Percentiles rank a stretch among this genome's conserved stretches.
These are phyloP conservation scores for Spencermartinsiella ligniputridi DNA, from an alignment of 1,139 yeast genomes.

Conservation along the genomic window DNA sequence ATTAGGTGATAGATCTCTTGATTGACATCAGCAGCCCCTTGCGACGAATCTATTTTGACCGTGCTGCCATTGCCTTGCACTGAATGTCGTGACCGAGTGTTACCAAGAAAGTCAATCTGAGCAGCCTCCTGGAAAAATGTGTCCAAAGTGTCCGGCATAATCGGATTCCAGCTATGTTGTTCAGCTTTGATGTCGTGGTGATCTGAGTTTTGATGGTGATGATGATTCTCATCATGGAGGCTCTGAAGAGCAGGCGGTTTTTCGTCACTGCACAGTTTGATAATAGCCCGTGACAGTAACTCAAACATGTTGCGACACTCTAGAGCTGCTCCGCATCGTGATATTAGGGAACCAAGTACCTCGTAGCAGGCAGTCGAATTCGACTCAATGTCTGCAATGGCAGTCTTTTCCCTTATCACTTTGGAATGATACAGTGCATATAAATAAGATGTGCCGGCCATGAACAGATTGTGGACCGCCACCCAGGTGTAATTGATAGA, in stretches of 20 bases:
- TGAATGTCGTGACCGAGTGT: slow-evolving; percentile 6
- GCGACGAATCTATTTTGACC: slow-evolving; percentile 5
- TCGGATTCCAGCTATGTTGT: slow-evolving; percentile 13
- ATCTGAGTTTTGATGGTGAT: no score
- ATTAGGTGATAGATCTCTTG: slow-evolving; percentile 58
- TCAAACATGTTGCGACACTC: slow-evolving; percentile 70
- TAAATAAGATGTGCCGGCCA: slow-evolving; percentile 83
- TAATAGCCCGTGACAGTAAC: slow-evolving; percentile 65
- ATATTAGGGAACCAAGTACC: slow-evolving; percentile 58
- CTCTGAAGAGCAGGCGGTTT: background rate
- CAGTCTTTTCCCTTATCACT: slow-evolving; percentile 45
- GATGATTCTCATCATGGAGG: background rate
- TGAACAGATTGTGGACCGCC: slow-evolving; percentile 80
- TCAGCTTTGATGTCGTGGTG: slow-evolving; percentile 2
- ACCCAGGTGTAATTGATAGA: slow-evolving; percentile 88
- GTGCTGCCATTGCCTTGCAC: background rate
- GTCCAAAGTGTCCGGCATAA: slow-evolving; percentile 25
- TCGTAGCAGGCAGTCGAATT: slow-evolving; percentile 55
- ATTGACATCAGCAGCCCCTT: slow-evolving; percentile 7
- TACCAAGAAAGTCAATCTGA: slow-evolving; percentile 13
- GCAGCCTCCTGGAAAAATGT: slow-evolving; percentile 29
- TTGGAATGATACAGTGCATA: slow-evolving; percentile 69
- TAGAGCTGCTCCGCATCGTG: slow-evolving; percentile 73
- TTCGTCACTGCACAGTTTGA: slow-evolving; percentile 43
- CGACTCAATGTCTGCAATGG: slow-evolving; percentile 50